These are phyloP conservation scores for Eutrema heterophyllum DNA, from an alignment of 345 rosid species.

Conservation along the genomic window DNA sequence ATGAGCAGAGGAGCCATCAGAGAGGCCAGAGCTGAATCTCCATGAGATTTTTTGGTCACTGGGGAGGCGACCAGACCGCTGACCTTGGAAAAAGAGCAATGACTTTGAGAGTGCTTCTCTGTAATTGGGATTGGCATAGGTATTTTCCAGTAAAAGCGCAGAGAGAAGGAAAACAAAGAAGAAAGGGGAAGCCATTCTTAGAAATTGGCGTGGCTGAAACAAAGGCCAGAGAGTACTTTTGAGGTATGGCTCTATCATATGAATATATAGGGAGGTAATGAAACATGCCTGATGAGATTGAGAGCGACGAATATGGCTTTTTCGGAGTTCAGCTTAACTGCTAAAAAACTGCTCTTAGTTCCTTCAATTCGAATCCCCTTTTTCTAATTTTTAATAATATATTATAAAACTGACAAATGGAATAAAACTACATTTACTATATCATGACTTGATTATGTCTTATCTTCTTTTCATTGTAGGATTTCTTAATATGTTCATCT, in stretches of 20 bases:
- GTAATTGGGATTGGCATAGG: conserved; percentile 57
- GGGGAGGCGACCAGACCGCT: conserved; percentile 82
- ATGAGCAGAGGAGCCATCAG: conserved; percentile 63
- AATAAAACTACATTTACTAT: background rate
- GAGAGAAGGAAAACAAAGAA: conserved; percentile 28
- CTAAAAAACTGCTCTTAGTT: background rate
- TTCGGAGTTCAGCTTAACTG: conserved; percentile 1
- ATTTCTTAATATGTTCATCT: background rate
- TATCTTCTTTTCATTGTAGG: background rate
- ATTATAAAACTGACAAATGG: background rate
- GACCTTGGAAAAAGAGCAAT: conserved; percentile 80
- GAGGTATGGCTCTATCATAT: background rate
- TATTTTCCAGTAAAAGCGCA: conserved; percentile 1
- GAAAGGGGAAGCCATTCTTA: conserved; percentile 21
- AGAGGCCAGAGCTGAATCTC: conserved; percentile 75
- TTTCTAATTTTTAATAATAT: background rate
- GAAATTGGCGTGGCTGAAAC: background rate
- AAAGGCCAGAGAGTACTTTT: background rate
- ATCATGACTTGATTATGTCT: background rate
- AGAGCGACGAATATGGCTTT: conserved; percentile 25
- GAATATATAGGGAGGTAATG: background rate
- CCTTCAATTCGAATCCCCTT: background rate
- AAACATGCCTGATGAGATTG: background rate
- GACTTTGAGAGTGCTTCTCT: conserved; percentile 81
- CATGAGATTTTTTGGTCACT: conserved; percentile 48